Evolutionary conservation across 176 grass and related monocot genomes (phyloP), one percentile per base, ranked within the genome.

Genomic region (Calamus simplicifolius): DNA sequence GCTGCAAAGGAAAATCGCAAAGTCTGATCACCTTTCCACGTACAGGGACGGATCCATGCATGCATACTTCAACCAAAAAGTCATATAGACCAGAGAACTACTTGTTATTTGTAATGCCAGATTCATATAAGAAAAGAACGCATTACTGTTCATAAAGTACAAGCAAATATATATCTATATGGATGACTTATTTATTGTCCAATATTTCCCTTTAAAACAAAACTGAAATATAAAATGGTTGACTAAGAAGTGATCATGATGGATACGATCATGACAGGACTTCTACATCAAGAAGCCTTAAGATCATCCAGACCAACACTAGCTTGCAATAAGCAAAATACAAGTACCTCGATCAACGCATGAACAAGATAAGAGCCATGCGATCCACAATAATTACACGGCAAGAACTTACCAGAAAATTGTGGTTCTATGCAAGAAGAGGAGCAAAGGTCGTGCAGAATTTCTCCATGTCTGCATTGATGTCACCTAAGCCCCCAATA

Each of bases 391-490:
- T 38, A 18, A 74, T 49, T 54, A 5, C 19, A 4, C 21, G 19
- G 28, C 19, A 48, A 43, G 19, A 18, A 4, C 52, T 64, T 90
- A 96, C 86, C 71, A 90, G 70, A 67, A 90, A 96, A 0, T 79
- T 79, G 23, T 96, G 91, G 31, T 96, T 96, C 59, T 90, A 86
- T 52, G 71, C 80, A 49, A 96, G 86, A 58, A 90, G 71, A 59
- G 91, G 91, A 30, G 73, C 29, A 77, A 96, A 96, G 50, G 69
- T 86, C 3, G 80, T 67, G 73, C 91, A 96, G 64, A 96, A 96
- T 69, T 80, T 96, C 80, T 85, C 83, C 59, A 87, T 96, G 63
- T 96, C 91, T 58, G 80, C 75, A 29, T 96, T 90, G 61, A 96
- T 79, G 71, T 96, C 86, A 67, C 86, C 86, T 0, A 79, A 80